Evolutionary conservation across 2,329 filamentous ascomycete genomes (phyloP).

Genomic region (Sclerotinia nivalis): DNA sequence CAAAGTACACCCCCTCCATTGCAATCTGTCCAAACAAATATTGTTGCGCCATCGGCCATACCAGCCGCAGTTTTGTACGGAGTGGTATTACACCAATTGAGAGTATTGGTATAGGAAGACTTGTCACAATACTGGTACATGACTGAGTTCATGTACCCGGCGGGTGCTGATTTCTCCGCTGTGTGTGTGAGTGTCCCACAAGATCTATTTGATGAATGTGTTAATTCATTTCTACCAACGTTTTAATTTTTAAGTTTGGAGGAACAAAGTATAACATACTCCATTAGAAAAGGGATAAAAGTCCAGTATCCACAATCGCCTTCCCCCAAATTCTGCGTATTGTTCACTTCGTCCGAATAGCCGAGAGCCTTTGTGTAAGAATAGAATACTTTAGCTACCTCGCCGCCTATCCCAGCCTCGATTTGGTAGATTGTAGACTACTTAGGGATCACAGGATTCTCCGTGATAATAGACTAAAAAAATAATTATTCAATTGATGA

Average conservation of each 20-base stretch:
- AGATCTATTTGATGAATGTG: neutral
- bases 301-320: conserved; percentile 16
- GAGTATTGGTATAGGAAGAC: neutral
- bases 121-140: conserved; percentile 3
- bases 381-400: conserved; percentile 4
- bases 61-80: neutral
- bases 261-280: neutral
- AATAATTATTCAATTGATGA: too few relatives aligned
- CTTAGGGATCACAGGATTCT: too few relatives aligned
- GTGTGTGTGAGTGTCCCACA: conserved; percentile 7
- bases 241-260: neutral
- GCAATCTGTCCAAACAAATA: neutral
- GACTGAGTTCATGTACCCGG: neutral
- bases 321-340: neutral
- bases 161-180: neutral
- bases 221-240: neutral
- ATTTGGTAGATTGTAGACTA: too few relatives aligned
- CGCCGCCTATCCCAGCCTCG: neutral
- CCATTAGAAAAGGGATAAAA: conserved; percentile 1
- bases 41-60: neutral
- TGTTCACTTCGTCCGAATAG: neutral
- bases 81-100: conserved; percentile 4
- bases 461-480: too few relatives aligned
- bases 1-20: neutral
- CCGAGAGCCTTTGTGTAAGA: neutral